Conservation (phyloP, 2,329 filamentous ascomycete species). For the Aspergillus bombycis region DNA sequence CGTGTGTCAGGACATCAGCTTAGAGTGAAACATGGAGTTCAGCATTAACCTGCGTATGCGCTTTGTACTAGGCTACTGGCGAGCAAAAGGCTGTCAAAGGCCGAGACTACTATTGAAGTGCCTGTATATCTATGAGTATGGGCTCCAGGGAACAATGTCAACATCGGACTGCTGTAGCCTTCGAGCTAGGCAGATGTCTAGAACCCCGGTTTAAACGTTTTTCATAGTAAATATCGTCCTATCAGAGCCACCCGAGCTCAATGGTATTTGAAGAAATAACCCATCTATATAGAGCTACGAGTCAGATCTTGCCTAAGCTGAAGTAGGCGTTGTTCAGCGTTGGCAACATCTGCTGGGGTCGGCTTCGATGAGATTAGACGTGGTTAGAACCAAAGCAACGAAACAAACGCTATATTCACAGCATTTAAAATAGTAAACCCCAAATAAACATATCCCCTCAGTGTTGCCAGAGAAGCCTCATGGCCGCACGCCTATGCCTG, state of each 20-base stretch:
- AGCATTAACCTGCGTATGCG: background rate
- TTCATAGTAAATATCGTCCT: background rate
- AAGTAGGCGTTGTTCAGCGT: background rate
- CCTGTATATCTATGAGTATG: background rate
- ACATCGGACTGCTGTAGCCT: background rate
- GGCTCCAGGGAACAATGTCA: background rate
- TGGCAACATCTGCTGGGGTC: background rate
- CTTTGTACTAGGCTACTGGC: background rate
- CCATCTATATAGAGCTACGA: background rate
- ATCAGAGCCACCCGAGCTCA: background rate
- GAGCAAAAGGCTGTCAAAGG: background rate
- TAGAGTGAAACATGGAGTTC: background rate
- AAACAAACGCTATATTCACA: constrained; percentile 20
- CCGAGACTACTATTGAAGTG: background rate
- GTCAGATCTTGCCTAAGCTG: background rate
- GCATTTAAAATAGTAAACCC: constrained; percentile 18
- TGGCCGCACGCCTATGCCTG: constrained; percentile 32
- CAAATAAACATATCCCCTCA: constrained; percentile 14
- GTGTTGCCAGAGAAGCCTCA: constrained; percentile 11
- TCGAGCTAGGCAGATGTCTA: background rate
- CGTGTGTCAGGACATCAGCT: background rate
- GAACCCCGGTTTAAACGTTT: background rate
- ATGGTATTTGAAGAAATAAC: background rate
- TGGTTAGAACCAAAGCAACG: constrained; percentile 11
- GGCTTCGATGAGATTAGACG: background rate